Percentiles rank a stretch among this genome's conserved stretches.
Evolutionary conservation across 257 asterid genomes (phyloP).

Genomic region (Rubia yunnanensis): DNA sequence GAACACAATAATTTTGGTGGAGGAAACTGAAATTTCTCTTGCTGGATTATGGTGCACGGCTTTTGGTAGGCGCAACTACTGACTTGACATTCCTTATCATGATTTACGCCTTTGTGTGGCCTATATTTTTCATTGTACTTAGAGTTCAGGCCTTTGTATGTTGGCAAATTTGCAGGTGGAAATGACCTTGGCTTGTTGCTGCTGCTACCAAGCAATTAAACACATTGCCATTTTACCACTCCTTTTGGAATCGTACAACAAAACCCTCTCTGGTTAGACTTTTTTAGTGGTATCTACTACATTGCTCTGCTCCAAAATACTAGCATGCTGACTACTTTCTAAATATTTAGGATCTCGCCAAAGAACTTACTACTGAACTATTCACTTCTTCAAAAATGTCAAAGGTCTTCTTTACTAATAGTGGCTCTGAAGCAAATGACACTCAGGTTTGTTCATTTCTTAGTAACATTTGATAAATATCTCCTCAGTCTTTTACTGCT

Average conservation of each 20-base stretch:
- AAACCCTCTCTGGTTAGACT: slow-evolving; percentile 72
- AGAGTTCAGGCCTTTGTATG: slow-evolving; percentile 6
- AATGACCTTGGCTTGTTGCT: slow-evolving; percentile 76
- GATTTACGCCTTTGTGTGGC: not conserved
- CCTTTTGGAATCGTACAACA: slow-evolving; percentile 96
- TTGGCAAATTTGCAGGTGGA: slow-evolving; percentile 54
- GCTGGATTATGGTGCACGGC: slow-evolving; percentile 99
- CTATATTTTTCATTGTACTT: not conserved
- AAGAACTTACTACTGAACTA: slow-evolving; percentile 61
- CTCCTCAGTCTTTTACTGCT: not conserved
- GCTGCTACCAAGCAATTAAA: slow-evolving; percentile 88
- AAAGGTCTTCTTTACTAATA: slow-evolving; percentile 80
- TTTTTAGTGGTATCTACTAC: not conserved
- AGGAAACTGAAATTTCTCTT: too few species aligned
- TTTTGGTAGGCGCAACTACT: slow-evolving; percentile 39
- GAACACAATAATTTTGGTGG: too few species aligned
- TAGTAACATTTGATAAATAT: not conserved
- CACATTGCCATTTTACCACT: slow-evolving; percentile 88
- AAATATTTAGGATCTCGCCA: slow-evolving; percentile 67
- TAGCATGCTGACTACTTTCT: slow-evolving; percentile 7
- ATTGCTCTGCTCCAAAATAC: not conserved
- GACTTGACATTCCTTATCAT: not conserved
- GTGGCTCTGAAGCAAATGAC: slow-evolving; percentile 98
- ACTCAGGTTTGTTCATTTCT: slow-evolving; percentile 52
- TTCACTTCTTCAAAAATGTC: slow-evolving; percentile 82